Evolutionary conservation across 1,284 basidiomycete species (phyloP).

Genomic region (Tilletia indica): DNA sequence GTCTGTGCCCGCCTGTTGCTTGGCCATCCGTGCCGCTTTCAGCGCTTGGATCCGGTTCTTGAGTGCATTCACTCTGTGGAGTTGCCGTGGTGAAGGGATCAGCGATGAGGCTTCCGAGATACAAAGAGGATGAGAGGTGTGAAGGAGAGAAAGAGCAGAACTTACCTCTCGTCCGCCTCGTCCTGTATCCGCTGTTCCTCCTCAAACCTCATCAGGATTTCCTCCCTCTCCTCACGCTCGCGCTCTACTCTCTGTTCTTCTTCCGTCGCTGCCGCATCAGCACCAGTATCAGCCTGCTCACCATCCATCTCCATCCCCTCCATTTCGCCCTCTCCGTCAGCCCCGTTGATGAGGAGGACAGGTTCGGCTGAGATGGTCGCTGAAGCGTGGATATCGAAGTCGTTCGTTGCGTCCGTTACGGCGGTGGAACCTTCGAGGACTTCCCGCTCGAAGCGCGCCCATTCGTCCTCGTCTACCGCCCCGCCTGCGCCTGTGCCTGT

Average conservation of each 20-base stretch:
- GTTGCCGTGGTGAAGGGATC: not conserved
- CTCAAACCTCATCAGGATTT: slow-evolving; percentile 40
- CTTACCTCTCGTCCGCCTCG: slow-evolving; percentile 45
- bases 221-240: slow-evolving; percentile 41
- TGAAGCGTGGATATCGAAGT: slow-evolving; percentile 19
- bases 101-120: not conserved
- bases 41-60: slow-evolving; percentile 34
- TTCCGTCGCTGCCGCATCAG: slow-evolving; percentile 26
- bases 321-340: not conserved
- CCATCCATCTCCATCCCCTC: slow-evolving; percentile 18
- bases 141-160: not conserved
- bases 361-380: slow-evolving; percentile 41
- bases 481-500: not conserved
- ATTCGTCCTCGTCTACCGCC: slow-evolving; percentile 33
- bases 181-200: slow-evolving; percentile 45
- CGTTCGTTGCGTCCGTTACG: not conserved
- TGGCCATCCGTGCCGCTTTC: slow-evolving; percentile 31
- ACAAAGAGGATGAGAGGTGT: not conserved
- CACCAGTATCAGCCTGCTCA: slow-evolving; percentile 11
- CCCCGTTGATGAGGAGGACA: slow-evolving; percentile 23
- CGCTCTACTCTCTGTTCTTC: slow-evolving; percentile 31
- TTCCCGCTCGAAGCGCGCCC: slow-evolving; percentile 41
- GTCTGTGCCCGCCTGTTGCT: slow-evolving; percentile 22
- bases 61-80: slow-evolving; percentile 30
- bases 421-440: slow-evolving; percentile 8